Evolutionary conservation across 371 early-diverging fungal species (phyloP), one percentile per base, ranked within the genome.

Genomic region (Mortierella sp.): DNA sequence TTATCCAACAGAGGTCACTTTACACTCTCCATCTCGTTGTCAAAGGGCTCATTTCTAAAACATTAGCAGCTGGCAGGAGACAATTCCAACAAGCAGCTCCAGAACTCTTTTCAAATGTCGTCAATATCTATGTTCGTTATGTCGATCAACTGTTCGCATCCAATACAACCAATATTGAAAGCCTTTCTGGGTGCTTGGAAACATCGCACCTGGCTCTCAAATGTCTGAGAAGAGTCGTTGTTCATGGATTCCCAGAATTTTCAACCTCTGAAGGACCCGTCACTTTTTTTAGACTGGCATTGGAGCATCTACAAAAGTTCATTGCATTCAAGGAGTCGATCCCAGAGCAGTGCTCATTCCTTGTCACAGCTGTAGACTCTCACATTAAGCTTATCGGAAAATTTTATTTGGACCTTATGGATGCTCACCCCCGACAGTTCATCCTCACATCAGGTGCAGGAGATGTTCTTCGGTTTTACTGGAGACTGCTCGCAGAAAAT

Each of bases 351-450:
- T 85, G 75, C 17, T 81, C 84, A 29, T 76, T 79, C 54, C 58
- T 83, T 29, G 40, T 84, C n/a, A 75, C 78, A 0, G 61, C 78
- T 17, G 55, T 92, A n/a, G 85, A 87, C 22, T 83, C 84, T 0
- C 81, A 89, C 22, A 86, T 93, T 54, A 84, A 90, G 34, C 88
- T 93, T n/a, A 87, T 94, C 57, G 97, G 97, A n/a, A 91, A 94
- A 68, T 68, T 96, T 22, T 96, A 93, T 78, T 71, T 94, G 49
- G 92, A 91, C 60, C 72, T 94, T 31, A 93, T 92, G 81, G 89
- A 89, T 51, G 72, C 86, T 10, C 91, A 94, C 34, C 90, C 95
- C 0, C 87, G 94, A 4, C 89, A 90, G 19, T 95, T 93, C 63
- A 88, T 91, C 40, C 75, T 92, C 1, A 86, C 89, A 26, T 91